Evolutionary conservation across 164 flowering plant species (phyloP).

Genomic region (Berberis vulgaris): DNA sequence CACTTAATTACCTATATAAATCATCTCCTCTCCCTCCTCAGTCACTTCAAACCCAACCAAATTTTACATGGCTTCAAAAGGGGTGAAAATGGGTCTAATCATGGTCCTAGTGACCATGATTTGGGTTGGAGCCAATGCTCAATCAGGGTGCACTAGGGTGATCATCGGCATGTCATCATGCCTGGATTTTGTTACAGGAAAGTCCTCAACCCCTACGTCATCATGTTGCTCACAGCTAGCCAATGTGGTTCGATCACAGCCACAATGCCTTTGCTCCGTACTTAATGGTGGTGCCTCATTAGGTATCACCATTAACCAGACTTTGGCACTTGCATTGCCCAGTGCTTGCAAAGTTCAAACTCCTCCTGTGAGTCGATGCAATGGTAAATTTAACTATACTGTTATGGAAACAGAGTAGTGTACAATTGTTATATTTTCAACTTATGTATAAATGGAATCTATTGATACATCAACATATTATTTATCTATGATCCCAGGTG

Average conservation of each 20-base stretch:
- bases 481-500: constrained; percentile 4
- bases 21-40: not conserved
- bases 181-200: constrained; percentile 22
- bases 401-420: too few relatives aligned
- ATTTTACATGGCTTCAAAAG: constrained; percentile 9
- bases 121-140: constrained; percentile 14
- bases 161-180: constrained; percentile 28
- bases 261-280: constrained; percentile 26
- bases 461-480: not conserved
- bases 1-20: not conserved
- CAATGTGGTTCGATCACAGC: constrained; percentile 16
- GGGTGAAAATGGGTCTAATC: constrained; percentile 4
- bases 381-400: not conserved
- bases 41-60: not conserved
- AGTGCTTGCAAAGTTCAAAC: constrained; percentile 26
- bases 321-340: constrained; percentile 25
- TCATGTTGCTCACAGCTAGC: constrained; percentile 27
- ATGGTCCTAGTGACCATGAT: constrained; percentile 12
- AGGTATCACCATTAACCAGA: constrained; percentile 22
- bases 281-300: constrained; percentile 15
- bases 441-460: too few relatives aligned
- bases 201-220: constrained; percentile 20
- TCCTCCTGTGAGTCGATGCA: constrained; percentile 20
- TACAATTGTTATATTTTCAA: too few relatives aligned
- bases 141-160: constrained; percentile 21